A percentile compares a stretch with the other conserved stretches of the same genome.
These are phyloP conservation scores for Poa pratensis DNA, from an alignment of 176 grass and related monocot genomes.

Conservation along the genomic window DNA sequence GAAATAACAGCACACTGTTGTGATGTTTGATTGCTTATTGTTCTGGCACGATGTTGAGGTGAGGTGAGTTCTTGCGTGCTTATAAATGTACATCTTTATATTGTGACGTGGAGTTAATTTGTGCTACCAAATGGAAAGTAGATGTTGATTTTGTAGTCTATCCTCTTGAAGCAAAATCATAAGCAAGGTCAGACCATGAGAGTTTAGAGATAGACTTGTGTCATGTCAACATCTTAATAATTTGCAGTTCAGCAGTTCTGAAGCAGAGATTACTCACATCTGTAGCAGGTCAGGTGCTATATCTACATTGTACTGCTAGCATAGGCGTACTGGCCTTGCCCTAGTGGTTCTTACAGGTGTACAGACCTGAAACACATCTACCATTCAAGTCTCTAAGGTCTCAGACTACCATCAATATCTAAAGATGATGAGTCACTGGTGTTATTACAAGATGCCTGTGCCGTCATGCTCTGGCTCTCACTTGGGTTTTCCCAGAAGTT, in stretches of 20 bases:
- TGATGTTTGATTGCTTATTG: slow-evolving; percentile 27
- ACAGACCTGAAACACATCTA: slow-evolving; percentile 14
- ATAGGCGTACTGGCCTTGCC: not conserved
- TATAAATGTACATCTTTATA: slow-evolving; percentile 14
- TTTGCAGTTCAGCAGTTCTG: not conserved
- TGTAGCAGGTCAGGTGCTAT: not conserved
- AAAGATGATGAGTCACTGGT: slow-evolving; percentile 39
- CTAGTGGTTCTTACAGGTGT: slow-evolving; percentile 41
- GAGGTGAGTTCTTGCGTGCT: slow-evolving; percentile 18
- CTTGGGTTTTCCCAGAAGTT: slow-evolving; percentile 73
- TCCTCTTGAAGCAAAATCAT: slow-evolving; percentile 8
- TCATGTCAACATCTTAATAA: slow-evolving; percentile 7
- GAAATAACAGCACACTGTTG: slow-evolving; percentile 17
- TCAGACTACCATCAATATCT: slow-evolving; percentile 43
- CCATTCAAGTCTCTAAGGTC: slow-evolving; percentile 33
- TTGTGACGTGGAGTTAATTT: slow-evolving; percentile 9
- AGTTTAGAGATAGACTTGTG: slow-evolving; percentile 24
- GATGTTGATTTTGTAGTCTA: slow-evolving; percentile 16
- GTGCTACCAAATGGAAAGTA: slow-evolving; percentile 20
- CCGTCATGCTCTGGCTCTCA: slow-evolving; percentile 53
- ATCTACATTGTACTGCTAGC: slow-evolving; percentile 27
- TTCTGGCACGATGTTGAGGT: slow-evolving; percentile 26
- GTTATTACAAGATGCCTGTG: slow-evolving; percentile 40
- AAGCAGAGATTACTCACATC: not conserved
- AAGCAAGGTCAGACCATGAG: not conserved